phyloP scores from a whole-genome alignment of 352 stramenopile genomes.

The Pelagophyceae sp. region DNA sequence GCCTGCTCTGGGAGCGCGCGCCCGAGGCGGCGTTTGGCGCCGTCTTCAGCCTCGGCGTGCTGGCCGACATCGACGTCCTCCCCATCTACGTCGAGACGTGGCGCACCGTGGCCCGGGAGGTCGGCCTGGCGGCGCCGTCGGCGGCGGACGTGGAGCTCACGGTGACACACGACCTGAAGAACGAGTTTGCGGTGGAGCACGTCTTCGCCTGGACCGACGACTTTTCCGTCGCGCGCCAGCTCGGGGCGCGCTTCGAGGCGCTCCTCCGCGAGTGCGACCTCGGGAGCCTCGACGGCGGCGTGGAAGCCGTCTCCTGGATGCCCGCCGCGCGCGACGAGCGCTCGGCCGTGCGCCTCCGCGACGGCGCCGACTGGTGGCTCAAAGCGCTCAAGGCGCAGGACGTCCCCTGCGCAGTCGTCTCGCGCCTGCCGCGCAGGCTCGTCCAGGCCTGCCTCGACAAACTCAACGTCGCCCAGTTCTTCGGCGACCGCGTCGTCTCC shows the following conservation, averaged over 20 bases:
- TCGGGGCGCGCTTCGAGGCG: neutral
- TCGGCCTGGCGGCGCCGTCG: neutral
- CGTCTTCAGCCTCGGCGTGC: neutral
- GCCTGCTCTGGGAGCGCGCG: neutral
- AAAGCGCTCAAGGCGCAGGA: neutral
- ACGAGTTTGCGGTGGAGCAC: neutral
- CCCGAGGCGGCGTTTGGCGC: slow-evolving; percentile 8
- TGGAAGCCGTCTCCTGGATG: neutral
- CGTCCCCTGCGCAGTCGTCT: neutral
- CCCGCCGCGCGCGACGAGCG: neutral
- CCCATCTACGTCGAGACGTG: slow-evolving; percentile 3
- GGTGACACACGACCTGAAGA: neutral
- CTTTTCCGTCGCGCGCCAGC: neutral
- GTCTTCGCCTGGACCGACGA: slow-evolving; percentile 12
- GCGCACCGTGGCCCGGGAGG: neutral
- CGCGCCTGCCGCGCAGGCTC: neutral
- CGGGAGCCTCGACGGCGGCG: neutral
- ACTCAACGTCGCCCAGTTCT: slow-evolving; percentile 8
- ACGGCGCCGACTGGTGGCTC: neutral
- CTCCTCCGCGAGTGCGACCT: neutral
- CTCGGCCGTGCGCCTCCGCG: neutral
- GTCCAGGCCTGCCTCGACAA: slow-evolving; percentile 6
- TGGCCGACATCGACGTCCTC: slow-evolving; percentile 12
- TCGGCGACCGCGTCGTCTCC: slow-evolving; percentile 6
- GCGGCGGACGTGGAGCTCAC: neutral